Base-by-base conservation (phyloP, 2,329 filamentous ascomycete genomes). In the Pezicula carpinea region DNA sequence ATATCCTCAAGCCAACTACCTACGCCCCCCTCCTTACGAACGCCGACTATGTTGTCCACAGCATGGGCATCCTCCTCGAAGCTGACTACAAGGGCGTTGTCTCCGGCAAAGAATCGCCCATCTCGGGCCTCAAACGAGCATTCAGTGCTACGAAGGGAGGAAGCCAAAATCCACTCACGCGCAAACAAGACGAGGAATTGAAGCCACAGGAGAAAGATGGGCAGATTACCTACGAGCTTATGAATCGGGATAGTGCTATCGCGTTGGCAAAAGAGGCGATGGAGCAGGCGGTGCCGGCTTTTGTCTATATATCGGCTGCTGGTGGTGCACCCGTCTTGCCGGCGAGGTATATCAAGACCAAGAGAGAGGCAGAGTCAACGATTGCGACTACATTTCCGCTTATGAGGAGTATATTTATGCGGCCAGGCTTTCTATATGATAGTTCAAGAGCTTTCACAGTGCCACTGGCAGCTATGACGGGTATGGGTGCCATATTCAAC, bases 81-180 rank as follows among this genome's bases (percentile, higher is more conserved):
- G 90, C 91, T 42, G 93, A 99, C 73, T 99, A 99, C 80, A 99
- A 99, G 70, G 87, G 87, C 57, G 85, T 96, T 14, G 65, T 99
- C 21, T 85, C 82, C 17, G 93, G 93, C 43, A 82, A 80, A 50
- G 91, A 96, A 60, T 89, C 87, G 0, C 82, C 89, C n/a, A 69
- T 95, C 44, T 69, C 81, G 6, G 92, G 89, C 1, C 72, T 99
- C 13, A 79, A 80, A 52, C 83, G 85, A 59, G 89, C 89, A 21
- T 95, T 97, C 65, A 82, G 83, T 43, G 65, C 80, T 1, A 75
- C 77, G 2, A 85, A 84, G 29, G 73, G 69, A 61, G 78, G 81
- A 47, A 80, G 80, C 45, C 76, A 71, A 60, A 87, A 95, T 64
- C 89, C 88, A 2, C 72, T 95, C 15, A 77, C 84, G 51, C 75